A percentile compares a stretch with the other conserved stretches of the same genome.
phyloP scores from a whole-genome alignment of 1,284 basidiomycete species.

The Gymnopus androsaceus region DNA sequence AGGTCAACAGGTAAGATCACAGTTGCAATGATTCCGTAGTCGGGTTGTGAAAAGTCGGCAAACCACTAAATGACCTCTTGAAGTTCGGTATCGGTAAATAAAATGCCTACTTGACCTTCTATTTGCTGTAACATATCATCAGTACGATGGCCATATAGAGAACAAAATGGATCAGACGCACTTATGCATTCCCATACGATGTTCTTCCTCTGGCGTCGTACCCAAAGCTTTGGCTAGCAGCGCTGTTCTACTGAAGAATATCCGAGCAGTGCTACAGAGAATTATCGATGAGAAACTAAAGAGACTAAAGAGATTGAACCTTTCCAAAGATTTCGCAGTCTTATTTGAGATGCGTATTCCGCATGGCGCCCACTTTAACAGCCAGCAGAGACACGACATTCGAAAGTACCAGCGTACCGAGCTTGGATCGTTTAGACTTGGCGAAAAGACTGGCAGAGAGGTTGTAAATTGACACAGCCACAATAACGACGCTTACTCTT shows the following conservation, averaged over 20 bases:
- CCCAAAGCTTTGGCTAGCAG: constrained; percentile 98
- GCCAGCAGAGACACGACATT: constrained; percentile 56
- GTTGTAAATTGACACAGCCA: constrained; percentile 11
- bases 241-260: constrained; percentile 91
- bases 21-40: constrained; percentile 86
- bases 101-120: constrained; percentile 90
- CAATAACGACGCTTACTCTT: too few relatives aligned
- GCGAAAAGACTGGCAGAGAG: constrained; percentile 22
- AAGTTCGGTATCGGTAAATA: constrained; percentile 89
- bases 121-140: constrained; percentile 63
- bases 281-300: constrained; percentile 10
- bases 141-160: constrained; percentile 1
- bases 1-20: constrained; percentile 75
- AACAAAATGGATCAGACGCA: constrained; percentile 41
- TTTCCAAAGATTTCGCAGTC: constrained; percentile 93
- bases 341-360: constrained; percentile 93
- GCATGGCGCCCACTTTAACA: constrained; percentile 93
- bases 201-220: constrained; percentile 84
- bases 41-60: constrained; percentile 83
- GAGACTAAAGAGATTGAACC: constrained; percentile 38
- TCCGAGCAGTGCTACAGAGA: constrained; percentile 70
- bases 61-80: constrained; percentile 95
- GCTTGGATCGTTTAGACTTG: constrained; percentile 85
- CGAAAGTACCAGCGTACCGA: constrained; percentile 51
- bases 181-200: constrained; percentile 79